These are phyloP conservation scores for Oryza rufipogon DNA, from an alignment of 176 grass and related monocot genomes.

Conservation along the genomic window DNA sequence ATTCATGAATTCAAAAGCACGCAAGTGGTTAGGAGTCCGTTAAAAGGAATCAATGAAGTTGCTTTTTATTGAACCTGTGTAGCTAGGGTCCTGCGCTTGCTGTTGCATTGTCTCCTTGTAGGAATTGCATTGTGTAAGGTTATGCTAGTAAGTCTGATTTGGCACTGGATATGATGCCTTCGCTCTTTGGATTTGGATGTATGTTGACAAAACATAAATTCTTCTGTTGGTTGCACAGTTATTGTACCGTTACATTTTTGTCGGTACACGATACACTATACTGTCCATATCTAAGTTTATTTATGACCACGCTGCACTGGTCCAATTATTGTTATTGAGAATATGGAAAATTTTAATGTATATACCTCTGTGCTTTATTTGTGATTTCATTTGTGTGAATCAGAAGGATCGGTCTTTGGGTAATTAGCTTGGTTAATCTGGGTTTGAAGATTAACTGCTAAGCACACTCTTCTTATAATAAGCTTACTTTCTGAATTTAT, in stretches of 20 bases:
- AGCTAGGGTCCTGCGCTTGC: neutral
- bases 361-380: neutral
- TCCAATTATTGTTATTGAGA: neutral
- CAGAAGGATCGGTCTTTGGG: neutral
- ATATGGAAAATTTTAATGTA: constrained; percentile 23
- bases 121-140: neutral
- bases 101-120: constrained; percentile 4
- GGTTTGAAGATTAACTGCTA: constrained; percentile 21
- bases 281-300: neutral
- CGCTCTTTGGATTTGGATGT: neutral
- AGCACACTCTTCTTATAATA: constrained; percentile 28
- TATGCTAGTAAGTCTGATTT: neutral
- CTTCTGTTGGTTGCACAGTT: neutral
- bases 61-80: neutral
- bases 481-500: constrained; percentile 17
- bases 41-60: neutral
- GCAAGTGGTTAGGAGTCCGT: neutral
- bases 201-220: neutral
- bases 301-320: neutral
- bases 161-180: constrained; percentile 13
- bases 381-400: neutral
- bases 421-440: constrained; percentile 10
- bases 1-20: neutral
- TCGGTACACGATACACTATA: neutral
- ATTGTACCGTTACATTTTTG: neutral